Evolutionary conservation across 371 early-diverging fungal genomes (phyloP), one percentile per base, ranked within the genome.

Genomic region (Apophysomyces variabilis): DNA sequence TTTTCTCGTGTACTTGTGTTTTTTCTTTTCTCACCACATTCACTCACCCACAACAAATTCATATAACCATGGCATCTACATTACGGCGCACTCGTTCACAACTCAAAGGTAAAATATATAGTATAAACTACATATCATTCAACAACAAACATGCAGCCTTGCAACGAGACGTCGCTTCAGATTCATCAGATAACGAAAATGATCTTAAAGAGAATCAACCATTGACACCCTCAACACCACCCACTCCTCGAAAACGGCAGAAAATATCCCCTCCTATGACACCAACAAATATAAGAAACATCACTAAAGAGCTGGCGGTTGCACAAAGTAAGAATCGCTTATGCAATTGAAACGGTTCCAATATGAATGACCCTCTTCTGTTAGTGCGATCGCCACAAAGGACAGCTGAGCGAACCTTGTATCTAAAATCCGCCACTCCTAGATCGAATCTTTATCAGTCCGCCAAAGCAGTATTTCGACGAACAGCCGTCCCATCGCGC

Each of bases 401-500:
- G 21, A 50, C 54, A 9, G 18, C 8, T 50, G 54, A 50, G 9
- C 16, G 54, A 21, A 50, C 54, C 11, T 50, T 50, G 4, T 50
- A 50, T 50, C 54, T 50, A 5, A 50, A 50, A 50, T 50, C 54
- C 21, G 16, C 54, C 16, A 50, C 4, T 8, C 8, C 54, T 5
- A 50, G 32, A 21, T 50, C 21, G 13, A 60, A 60, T 36, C 44
- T 68, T 38, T 69, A 64, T 45, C 60, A 64, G 35, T 21, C 38
- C 56, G 70, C 70, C 36, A 65, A 66, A 54, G 58, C 63, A 5
- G 21, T 64, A 38, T 72, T 72, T 38, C 44, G 72, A 37, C 82
- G 91, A 12, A 84, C 88, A 36, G 78, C 87, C 5, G 79, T 83
- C 8, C 92, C 93, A 3, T 75, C 80, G 14, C 81, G 87, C 9